Base-by-base conservation (phyloP, 2,329 filamentous ascomycete genomes). In the Beauveria brongniartii region DNA sequence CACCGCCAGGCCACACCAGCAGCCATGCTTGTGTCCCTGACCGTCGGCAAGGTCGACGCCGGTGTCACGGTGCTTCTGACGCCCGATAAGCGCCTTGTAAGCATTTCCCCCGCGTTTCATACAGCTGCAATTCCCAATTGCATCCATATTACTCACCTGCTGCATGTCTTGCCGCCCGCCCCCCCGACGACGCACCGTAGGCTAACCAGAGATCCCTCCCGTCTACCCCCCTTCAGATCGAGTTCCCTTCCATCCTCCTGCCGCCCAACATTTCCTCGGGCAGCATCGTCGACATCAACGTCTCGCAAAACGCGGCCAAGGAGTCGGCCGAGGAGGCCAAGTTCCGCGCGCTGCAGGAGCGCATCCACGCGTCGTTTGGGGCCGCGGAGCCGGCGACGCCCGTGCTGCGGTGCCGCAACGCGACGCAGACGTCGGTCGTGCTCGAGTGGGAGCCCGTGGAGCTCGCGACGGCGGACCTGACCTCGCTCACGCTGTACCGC, bases 11-110 rank as follows among this genome's bases (percentile, higher is more conserved):
- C 50, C 50, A 61, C 58, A 14, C 22, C 43, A 59, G 58, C 58
- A 61, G 58, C 73, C 55, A 97, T 99, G 94, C 83, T 97, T 71
- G 91, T 99, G 77, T 97, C 94, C 67, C 83, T 99, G 73, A 97
- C 93, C 55, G 94, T 99, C 76, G 94, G 94, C 81, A 99, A 99
- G 80, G 94, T 99, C 77, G 94, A 99, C 77, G 94, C 94, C 70
- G 94, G 94, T 77, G 93, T 99, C 72, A 96, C 94, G 55, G 94
- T 99, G 64, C 87, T 99, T 60, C 80, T 99, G 71, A 99, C 94
- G 53, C 90, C 96, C 72, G 94, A 99, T 76, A 97, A 97, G 77
- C 88, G 94, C 72, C 83, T 99, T 69, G 93, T 97, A 85, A 71
- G 87, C 59, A 34, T 6, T 43, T 24, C 44, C 2, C 34, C 16